Base-by-base conservation (phyloP, 1,284 basidiomycete genomes). In the Moesziomyces sp. region DNA sequence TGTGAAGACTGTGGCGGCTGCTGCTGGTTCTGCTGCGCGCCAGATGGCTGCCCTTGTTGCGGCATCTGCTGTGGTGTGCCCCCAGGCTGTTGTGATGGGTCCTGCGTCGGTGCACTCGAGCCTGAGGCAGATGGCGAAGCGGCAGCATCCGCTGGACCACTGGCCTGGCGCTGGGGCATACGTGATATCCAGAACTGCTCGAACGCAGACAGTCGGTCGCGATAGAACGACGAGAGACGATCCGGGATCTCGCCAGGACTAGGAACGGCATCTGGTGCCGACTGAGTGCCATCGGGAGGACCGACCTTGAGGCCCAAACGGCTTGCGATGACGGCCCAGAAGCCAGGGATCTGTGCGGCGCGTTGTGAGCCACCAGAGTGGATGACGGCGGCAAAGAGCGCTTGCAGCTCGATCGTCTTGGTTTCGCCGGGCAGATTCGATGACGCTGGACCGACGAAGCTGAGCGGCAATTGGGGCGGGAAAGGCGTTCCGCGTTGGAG, bases 151-250 rank as follows among this genome's bases (percentile, higher is more conserved):
- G 52, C 62, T 46, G 65, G 71, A 14, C 71, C 66, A 26, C 62
- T 66, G 1, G 58, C 24, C 45, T 74, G 72, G 28, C 72, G 66
- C 51, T 66, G 64, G 5, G 68, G 73, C 73, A 76, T 76, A n/a
- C 73, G 62, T 7, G 76, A 68, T 46, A 81, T 38, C 80, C 80
- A 82, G 43, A 72, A 77, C 46, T 80, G 74, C 64, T 82, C 80
- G 52, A 82, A 82, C 0, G 69, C 65, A 7, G 48, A 61, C 3
- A 82, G 67, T 4, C 79, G 72, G 24, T 80, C 78, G 16, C 65
- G 63, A 52, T 76, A 82, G 55, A 77, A 82, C 26, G 60, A 55
- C 33, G 76, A 76, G 10, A 82, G 62, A 10, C 78, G 76, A n/a
- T 74, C 77, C 11, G 80, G 76, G 5, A 80, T 77, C 38, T 81